Base-by-base conservation (phyloP, 257 asterid species). In the Primulina huaijiensis region DNA sequence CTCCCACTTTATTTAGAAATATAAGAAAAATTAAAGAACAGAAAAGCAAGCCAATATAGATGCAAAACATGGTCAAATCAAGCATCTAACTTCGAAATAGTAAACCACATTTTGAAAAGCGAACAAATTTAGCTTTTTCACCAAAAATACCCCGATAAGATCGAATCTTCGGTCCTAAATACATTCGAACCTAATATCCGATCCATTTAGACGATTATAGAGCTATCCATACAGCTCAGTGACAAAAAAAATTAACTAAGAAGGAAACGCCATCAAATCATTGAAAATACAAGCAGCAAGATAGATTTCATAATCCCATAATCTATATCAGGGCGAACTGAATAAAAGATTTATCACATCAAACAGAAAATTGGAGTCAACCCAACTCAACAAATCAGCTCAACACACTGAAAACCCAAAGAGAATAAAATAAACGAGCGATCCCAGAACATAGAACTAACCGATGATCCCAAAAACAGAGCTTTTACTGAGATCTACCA, bases 401-500 rank as follows among this genome's bases (percentile, higher is more conserved):
- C 3, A 2, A 23, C 5, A 67, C n/a, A 21, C 0, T 16, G 67
- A 11, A n/a, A 35, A 23, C 6, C 25, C 25, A 65, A 6, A n/a
- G 20, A 20, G 5, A 3, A 38, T 60, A 29, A 66, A 43, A 12
- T 33, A 16, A 67, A 50, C 5, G 8, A 50, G 8, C 8, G 6
- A 11, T 35, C 7, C 21, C 37, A 40, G 3, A 2, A 40, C 17
- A 23, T 16, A 38, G 37, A 67, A 60, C 89, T 75, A 62, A 82
- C 85, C 80, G 60, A 46, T 76, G 67, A 30, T 31, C 71, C 72
- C 20, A 73, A 75, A 75, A 73, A 56, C 64, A 58, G 50, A 75
- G 68, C 60, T 69, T 69, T 40, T n/a, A 37, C 63, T 14, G 61
- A 76, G 89, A 84, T 81, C 89, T 79, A 78, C 40, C 56, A 61